These are phyloP conservation scores for Syzygium aqueum DNA, from an alignment of 345 rosid species.

Conservation along the genomic window DNA sequence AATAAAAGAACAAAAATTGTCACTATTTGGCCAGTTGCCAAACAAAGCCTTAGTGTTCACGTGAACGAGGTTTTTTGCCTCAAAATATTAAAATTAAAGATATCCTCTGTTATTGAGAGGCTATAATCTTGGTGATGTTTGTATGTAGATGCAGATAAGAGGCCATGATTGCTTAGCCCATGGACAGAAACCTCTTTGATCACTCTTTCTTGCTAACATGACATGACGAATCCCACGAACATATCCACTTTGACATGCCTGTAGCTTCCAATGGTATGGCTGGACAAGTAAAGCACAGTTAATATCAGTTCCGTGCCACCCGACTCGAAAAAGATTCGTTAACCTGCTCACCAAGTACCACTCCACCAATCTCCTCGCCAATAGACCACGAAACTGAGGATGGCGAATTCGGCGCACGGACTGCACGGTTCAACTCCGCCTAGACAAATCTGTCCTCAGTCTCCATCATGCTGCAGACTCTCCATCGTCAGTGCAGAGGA, in stretches of 20 bases:
- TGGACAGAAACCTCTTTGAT: background rate
- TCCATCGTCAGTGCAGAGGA: background rate
- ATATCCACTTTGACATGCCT: background rate
- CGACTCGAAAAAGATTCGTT: background rate
- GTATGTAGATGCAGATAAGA: background rate
- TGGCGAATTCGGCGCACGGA: background rate
- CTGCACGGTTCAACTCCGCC: too few species aligned
- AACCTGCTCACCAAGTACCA: background rate
- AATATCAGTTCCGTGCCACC: background rate
- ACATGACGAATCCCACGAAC: background rate
- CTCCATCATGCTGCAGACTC: background rate
- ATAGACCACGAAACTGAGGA: background rate
- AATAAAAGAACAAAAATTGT: too few species aligned
- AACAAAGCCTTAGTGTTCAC: background rate
- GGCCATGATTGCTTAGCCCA: background rate
- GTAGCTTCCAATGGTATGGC: background rate
- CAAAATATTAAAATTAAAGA: background rate
- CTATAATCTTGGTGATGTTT: background rate
- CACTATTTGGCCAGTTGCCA: too few species aligned
- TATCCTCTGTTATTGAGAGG: background rate
- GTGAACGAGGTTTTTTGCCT: background rate
- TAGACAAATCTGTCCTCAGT: background rate
- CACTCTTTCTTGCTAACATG: background rate
- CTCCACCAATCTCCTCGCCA: fast-evolving
- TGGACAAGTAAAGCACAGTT: background rate